Base-by-base conservation (phyloP, 805 yeast genomes). In the Metschnikowia orientalis region DNA sequence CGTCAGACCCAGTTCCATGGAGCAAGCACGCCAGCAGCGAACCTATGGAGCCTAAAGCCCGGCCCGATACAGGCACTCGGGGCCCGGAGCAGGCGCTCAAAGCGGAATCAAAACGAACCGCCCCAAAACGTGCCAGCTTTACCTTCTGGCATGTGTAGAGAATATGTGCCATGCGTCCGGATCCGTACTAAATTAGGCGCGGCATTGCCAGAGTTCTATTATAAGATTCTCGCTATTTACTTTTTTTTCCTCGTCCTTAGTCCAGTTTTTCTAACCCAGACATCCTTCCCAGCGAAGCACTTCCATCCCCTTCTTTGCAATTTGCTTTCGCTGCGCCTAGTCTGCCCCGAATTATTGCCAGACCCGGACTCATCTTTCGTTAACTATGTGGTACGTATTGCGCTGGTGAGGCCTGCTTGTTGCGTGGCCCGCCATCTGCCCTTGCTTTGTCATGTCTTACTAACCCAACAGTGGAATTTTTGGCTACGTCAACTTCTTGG, bases 401-500 rank as follows among this genome's bases (percentile, higher is more conserved):
- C 14, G 8, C 9, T n/a, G n/a, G n/a, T n/a, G n/a, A n/a, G n/a
- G n/a, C n/a, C n/a, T n/a, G n/a, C 8, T 7, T 6, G 13, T 9
- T 8, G 13, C 21, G 12, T 11, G 18, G 12, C 12, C 13, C n/a
- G 14, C 16, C 32, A 13, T 13, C 26, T 8, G 16, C 17, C 17
- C 18, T 9, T 4, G 16, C 23, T 13, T 9, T 9, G 11, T 20
- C 23, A 5, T n/a, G 23, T 6, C 23, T 16, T 44, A 45, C 54
- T 50, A 50, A 44, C 50, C 15, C 14, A 16, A 18, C 37, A 60
- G 99, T 77, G 99, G 99, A 60, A 92, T 92, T 59, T 92, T 92
- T 63, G 99, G 98, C 47, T 92, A 92, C 66, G 89, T 92, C 50
- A 92, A 92, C 74, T 92, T 85, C 61, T 74, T 90, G 57, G 95